Base-by-base conservation (phyloP, 345 rosid species). In the Murraya paniculata region DNA sequence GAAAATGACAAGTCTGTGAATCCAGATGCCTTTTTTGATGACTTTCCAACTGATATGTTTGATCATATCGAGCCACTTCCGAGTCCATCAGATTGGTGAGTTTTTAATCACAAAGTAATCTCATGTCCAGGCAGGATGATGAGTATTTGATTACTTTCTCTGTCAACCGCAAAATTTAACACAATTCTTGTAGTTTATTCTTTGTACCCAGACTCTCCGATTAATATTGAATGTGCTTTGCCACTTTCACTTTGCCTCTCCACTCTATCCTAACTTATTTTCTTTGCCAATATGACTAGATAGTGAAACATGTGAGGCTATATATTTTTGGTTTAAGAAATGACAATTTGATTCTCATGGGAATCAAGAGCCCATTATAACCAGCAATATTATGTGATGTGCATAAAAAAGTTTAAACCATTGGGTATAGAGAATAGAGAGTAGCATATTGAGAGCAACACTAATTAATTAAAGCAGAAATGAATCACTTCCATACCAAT, bases 41-140 rank as follows among this genome's bases (percentile, higher is more conserved):
- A 92, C 82, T 89, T 93, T 64, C 98, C 99, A 0, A 66, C 88
- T 0, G 95, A 91, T 78, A 83, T 93, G 86, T 89, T 90, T 41
- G 97, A 93, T 84, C 88, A 87, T 5, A 89, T 88, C 28, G 91
- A 88, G 58, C 85, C 83, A 2, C 85, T 86, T 78, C 88, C 82
- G 1, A 86, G 87, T 81, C 91, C 98, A 36, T 81, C 90, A 33
- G 74, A 75, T 35, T 82, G 74, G 82, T 87, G 77, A 76, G n/a
- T 57, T 73, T 50, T 73, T 25, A 57, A 45, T 55, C 70, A n/a
- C 60, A 30, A 30, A 4, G 24, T n/a, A 45, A 35, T 50, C 22
- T 60, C n/a, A 55, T 62, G n/a, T 25, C 3, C 21, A 4, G 27
- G 36, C 5, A n/a, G 22, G 48, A 71, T 19, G 75, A n/a, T 72